Base-by-base conservation (phyloP, 2,329 filamentous ascomycete genomes). In the Fusarium anthophilum region DNA sequence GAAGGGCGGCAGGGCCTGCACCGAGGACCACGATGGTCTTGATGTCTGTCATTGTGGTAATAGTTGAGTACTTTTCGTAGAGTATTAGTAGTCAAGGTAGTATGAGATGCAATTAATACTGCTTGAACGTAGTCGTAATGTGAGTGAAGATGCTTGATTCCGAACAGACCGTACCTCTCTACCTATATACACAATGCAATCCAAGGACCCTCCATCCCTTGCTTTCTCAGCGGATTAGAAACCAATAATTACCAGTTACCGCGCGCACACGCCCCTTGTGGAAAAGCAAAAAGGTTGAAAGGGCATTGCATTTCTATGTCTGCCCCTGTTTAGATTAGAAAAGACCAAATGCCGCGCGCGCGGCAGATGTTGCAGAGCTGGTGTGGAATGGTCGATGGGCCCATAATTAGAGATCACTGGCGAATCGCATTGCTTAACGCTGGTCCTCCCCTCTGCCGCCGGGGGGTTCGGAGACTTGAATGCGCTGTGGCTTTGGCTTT, bases 21-120 rank as follows among this genome's bases (percentile, higher is more conserved):
- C 88, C 88, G 9, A 89, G 82, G 57, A 89, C 80, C 45, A 89
- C 84, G 57, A 89, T 82, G 38, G 83, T 85, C 67, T 82, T 80
- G 75, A 79, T 50, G 56, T 66, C 61, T 28, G 75, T 32, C 76
- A 77, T 78, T 45, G 26, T 62, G 35, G n/a, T 47, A 15, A 6
- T 22, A 28, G 24, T 20, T 28, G 24, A 28, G 44, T 28, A 26
- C 43, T 47, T 28, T 10, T 47, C 44, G 44, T 47, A 28, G 44
- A 47, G 24, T 4, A 20, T 20, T 47, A 10, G 24, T 20, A 14
- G 24, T 28, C 5, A 10, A 14, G 24, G 2, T 20, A 26, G 24
- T 2, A 26, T 28, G 24, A 47, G 26, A 28, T 5, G 45, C 7
- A 37, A 37, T 65, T 58, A 50, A 15, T 28, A 43, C 35, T 70